Conservation (phyloP, 1,139 yeast genomes). For the Barnettozyma hawaiiensis region DNA sequence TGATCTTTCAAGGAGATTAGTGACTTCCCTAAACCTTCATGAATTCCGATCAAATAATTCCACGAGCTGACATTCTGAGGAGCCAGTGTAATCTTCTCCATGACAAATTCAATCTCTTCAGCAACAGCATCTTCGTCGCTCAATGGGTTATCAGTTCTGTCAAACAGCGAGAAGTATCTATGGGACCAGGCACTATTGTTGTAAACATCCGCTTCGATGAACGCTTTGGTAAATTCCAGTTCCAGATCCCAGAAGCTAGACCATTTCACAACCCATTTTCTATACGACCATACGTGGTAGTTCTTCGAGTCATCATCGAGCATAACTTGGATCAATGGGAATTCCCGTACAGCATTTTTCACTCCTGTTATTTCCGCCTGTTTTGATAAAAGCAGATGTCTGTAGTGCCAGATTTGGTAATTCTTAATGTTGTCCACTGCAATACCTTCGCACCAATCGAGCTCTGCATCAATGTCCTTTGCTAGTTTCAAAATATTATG, state of each 20-base stretch:
- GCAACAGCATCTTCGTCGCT: slow-evolving; percentile 25
- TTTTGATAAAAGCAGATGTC: slow-evolving; percentile 46
- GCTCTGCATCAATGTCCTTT: slow-evolving; percentile 39
- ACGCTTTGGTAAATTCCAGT: slow-evolving; percentile 42
- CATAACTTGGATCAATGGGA: slow-evolving; percentile 59
- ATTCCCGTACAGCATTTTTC: slow-evolving; percentile 50
- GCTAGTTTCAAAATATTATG: slow-evolving; percentile 43
- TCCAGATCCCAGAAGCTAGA: slow-evolving; percentile 49
- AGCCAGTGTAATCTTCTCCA: slow-evolving; percentile 43
- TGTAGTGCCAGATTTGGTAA: slow-evolving; percentile 94
- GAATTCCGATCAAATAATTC: slow-evolving; percentile 71
- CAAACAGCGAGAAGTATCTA: slow-evolving; percentile 47
- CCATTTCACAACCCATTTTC: slow-evolving; percentile 68
- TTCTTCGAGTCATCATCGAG: slow-evolving; percentile 77
- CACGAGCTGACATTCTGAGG: slow-evolving; percentile 89
- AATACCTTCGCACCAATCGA: slow-evolving; percentile 72
- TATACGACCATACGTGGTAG: slow-evolving; percentile 94
- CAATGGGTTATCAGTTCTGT: slow-evolving; percentile 21
- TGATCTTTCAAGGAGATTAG: slow-evolving; percentile 39
- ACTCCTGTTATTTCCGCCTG: slow-evolving; percentile 15
- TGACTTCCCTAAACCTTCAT: slow-evolving; percentile 32
- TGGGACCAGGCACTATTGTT: slow-evolving; percentile 96
- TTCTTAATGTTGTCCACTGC: slow-evolving; percentile 80
- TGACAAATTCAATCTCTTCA: slow-evolving; percentile 43
- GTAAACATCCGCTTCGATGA: slow-evolving; percentile 59